phyloP scores from a whole-genome alignment of 2,329 filamentous ascomycete species.

The Aplosporella prunicola region DNA sequence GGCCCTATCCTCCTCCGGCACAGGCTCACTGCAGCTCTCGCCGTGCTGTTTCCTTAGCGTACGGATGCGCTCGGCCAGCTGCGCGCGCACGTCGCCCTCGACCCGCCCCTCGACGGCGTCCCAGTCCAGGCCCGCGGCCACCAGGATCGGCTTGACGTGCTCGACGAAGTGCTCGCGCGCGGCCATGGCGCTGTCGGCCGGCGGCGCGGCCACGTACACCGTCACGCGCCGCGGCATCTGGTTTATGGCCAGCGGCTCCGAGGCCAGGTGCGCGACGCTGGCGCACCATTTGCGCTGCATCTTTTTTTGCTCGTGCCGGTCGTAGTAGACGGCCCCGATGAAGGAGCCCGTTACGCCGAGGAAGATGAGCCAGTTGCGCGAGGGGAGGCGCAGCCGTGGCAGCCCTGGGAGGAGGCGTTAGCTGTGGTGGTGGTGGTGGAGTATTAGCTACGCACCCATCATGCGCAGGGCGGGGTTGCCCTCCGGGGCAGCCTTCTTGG shows the following conservation, averaged over 20 bases:
- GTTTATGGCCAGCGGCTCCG: conserved; percentile 62
- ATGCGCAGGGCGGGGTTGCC: conserved; percentile 29
- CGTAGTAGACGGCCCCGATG: conserved; percentile 75
- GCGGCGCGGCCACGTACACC: conserved; percentile 76
- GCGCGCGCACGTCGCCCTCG: conserved; percentile 86
- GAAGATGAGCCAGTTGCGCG: conserved; percentile 97
- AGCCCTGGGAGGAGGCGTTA: conserved; percentile 47
- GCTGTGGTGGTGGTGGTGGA: conserved; percentile 10
- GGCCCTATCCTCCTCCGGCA: conserved; percentile 44
- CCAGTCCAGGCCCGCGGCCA: conserved; percentile 86
- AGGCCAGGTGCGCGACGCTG: conserved; percentile 73
- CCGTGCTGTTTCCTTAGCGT: conserved; percentile 51
- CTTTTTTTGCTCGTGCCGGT: conserved; percentile 79
- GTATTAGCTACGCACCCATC: conserved; percentile 24
- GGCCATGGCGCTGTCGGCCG: conserved; percentile 70
- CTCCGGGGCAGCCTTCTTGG: conserved; percentile 6
- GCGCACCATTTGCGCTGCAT: conserved; percentile 80
- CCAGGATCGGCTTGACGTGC: conserved; percentile 87
- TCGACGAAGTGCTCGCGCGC: conserved; percentile 95
- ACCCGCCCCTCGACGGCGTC: conserved; percentile 87
- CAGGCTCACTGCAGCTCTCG: conserved; percentile 36
- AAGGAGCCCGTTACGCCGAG: conserved; percentile 69
- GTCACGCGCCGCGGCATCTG: conserved; percentile 76
- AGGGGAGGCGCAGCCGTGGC: conserved; percentile 78
- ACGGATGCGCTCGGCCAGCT: conserved; percentile 77